Evolutionary conservation across 2,329 filamentous ascomycete genomes (phyloP), one percentile per base, ranked within the genome.

Genomic region (Amphichorda felina): DNA sequence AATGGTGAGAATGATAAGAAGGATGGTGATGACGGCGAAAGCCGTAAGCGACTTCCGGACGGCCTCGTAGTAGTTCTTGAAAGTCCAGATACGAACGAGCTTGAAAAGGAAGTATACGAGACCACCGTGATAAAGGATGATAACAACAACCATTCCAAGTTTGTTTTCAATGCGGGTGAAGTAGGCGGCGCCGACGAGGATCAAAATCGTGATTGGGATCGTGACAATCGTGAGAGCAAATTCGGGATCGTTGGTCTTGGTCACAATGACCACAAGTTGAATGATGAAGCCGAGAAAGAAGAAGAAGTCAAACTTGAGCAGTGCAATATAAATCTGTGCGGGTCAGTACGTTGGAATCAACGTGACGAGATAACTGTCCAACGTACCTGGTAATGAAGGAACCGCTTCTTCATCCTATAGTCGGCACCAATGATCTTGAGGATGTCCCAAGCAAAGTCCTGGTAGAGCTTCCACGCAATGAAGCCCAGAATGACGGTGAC

Each of bases 301-400:
- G 76, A 98, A 98, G 62, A 98, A 96, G 63, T 98, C 91, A 57
- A 98, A 98, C 61, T 98, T 98, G 45, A 98, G 72, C 9, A 98
- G 73, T 26, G 91, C 86, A 51, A 98, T 95, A 60, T 95, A 98
- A 57, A 98, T 88, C 88, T 94, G 42, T 19, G 8, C 2, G 6
- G 1, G 19, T 14, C 8, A 26, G 21, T 24, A 18, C 15, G 15
- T 15, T 34, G 31, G 18, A n/a, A 33, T 14, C n/a, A n/a, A n/a
- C n/a, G n/a, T 15, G 15, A 9, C 27, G 33, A 30, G 40, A 51
- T 43, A 56, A 49, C 41, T 40, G 11, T 33, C 6, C 4, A 9
- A 11, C 66, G 35, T 66, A 94, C 87, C 78, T 98, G 91, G 56
- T 94, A 98, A 42, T 89, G 84, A 40, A 98, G 72, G 64, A 94